Evolutionary conservation across 768 basidiomycete genomes (phyloP).

Genomic region (Plicaturopsis crispa): DNA sequence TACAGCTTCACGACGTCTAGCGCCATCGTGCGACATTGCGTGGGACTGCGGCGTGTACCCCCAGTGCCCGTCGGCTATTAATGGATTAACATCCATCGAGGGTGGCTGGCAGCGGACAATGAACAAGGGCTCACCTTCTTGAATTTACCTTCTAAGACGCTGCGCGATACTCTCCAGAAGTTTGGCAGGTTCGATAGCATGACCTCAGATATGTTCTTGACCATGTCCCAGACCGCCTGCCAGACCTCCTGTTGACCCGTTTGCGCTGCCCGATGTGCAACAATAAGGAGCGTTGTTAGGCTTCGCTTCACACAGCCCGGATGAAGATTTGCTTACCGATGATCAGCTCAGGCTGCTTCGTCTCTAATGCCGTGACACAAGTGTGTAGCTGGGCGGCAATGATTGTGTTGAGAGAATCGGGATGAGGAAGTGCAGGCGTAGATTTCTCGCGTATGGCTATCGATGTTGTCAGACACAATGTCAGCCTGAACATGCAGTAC

Average conservation of each 20-base stretch:
- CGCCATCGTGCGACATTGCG: constrained; percentile 82
- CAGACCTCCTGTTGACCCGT: constrained; percentile 72
- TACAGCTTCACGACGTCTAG: constrained; percentile 83
- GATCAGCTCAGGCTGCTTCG: constrained; percentile 52
- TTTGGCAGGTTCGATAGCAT: constrained; percentile 80
- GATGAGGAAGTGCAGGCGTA: constrained; percentile 22
- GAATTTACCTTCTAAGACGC: constrained; percentile 90
- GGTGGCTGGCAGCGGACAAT: too few species aligned
- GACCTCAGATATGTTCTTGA: constrained; percentile 82
- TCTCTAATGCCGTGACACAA: constrained; percentile 53
- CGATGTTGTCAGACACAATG: not conserved
- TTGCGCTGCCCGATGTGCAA: constrained; percentile 40
- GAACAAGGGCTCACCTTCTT: constrained; percentile 59
- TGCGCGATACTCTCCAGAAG: constrained; percentile 90
- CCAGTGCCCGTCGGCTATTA: constrained; percentile 19
- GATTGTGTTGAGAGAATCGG: constrained; percentile 32
- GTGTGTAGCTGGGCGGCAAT: constrained; percentile 52
- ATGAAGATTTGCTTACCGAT: constrained; percentile 51
- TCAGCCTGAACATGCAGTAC: not conserved
- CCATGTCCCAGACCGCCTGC: constrained; percentile 70
- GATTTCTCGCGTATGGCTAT: constrained; percentile 42
- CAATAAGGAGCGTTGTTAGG: too few species aligned
- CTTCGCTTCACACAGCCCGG: too few species aligned
- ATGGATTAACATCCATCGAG: too few species aligned
- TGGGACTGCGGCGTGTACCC: constrained; percentile 67